Conservation (phyloP, 1,284 basidiomycete genomes). For the Hemileia vastatrix region DNA sequence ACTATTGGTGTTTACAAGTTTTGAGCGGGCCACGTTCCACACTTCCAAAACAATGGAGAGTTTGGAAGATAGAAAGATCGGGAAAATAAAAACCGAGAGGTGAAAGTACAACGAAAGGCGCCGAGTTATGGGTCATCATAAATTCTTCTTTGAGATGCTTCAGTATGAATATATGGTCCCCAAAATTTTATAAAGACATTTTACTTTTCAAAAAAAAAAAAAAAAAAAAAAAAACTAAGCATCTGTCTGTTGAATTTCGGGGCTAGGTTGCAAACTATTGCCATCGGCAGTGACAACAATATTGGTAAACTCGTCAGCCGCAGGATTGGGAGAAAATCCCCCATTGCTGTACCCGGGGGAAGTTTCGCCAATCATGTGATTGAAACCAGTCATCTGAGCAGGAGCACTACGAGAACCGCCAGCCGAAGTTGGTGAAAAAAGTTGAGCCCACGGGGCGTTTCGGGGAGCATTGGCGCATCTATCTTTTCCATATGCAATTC, state of each 20-base stretch:
- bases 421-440: constrained; percentile 19
- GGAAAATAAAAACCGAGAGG: too few relatives aligned
- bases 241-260: constrained; percentile 13
- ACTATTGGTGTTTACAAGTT: too few relatives aligned
- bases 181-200: too few relatives aligned
- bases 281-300: constrained; percentile 23
- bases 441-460: constrained; percentile 23
- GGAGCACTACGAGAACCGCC: constrained; percentile 22
- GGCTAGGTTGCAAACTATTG: constrained; percentile 15
- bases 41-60: too few relatives aligned
- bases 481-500: constrained; percentile 82
- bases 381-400: constrained; percentile 24
- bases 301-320: constrained; percentile 17
- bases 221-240: too few relatives aligned
- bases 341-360: constrained; percentile 12
- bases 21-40: too few relatives aligned
- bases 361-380: constrained; percentile 17
- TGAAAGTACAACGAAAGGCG: too few relatives aligned
- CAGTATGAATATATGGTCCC: too few relatives aligned
- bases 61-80: too few relatives aligned
- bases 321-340: constrained; percentile 16
- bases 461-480: constrained; percentile 62
- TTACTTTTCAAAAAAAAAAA: too few relatives aligned
- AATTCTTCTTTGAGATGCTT: too few relatives aligned
- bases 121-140: too few relatives aligned